These are phyloP conservation scores for Leishmania tarentolae DNA, from an alignment of 208 protist species.

Conservation along the genomic window DNA sequence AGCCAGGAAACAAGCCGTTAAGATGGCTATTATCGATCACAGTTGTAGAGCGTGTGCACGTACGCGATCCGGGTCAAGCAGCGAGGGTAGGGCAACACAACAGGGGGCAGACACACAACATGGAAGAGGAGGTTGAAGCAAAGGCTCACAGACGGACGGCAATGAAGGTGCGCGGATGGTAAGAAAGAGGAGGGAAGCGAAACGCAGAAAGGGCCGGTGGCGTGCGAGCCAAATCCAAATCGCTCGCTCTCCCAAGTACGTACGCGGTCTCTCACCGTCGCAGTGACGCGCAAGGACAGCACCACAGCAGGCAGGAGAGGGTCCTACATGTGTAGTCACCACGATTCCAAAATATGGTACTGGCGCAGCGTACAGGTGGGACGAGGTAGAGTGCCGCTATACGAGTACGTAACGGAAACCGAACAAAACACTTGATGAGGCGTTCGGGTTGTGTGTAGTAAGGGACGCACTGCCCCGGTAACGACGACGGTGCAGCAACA, in stretches of 20 bases:
- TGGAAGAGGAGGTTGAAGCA: neutral
- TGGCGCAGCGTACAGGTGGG: neutral
- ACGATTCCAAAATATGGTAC: neutral
- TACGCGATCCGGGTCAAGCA: neutral
- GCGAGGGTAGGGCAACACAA: no score
- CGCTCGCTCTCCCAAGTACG: neutral
- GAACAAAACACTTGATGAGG: neutral
- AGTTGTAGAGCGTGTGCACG: neutral
- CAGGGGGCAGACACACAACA: neutral
- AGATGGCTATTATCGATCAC: neutral
- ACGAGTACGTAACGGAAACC: neutral
- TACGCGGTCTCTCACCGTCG: neutral
- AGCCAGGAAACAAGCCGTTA: neutral
- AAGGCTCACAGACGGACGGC: neutral
- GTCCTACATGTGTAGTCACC: neutral
- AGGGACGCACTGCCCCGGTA: neutral
- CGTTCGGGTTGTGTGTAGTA: neutral
- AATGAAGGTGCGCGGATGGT: neutral
- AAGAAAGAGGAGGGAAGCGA: neutral
- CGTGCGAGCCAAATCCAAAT: neutral
- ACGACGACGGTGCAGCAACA: neutral
- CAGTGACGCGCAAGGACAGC: neutral
- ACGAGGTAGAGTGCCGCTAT: neutral
- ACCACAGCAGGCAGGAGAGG: neutral
- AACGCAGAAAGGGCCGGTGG: neutral